Conservation (phyloP, 2,329 filamentous ascomycete genomes). For the Elsinoe arachidis region DNA sequence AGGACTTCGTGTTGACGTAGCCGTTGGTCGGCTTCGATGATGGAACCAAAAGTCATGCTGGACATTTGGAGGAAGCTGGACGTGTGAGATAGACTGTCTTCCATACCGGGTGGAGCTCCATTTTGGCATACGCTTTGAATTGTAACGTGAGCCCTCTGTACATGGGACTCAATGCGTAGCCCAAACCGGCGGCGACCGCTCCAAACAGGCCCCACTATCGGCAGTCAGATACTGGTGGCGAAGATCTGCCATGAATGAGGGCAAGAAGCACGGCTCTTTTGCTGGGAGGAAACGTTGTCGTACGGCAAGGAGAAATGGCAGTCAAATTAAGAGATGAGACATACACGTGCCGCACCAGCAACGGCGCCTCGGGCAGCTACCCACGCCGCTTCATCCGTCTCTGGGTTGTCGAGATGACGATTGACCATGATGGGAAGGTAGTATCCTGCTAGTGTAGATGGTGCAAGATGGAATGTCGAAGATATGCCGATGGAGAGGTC, state of each 20-base stretch:
- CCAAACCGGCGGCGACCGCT: slow-evolving; percentile 53
- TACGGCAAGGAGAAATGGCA: neutral
- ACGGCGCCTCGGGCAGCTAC: slow-evolving; percentile 60
- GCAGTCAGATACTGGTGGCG: neutral
- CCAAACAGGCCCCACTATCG: slow-evolving; percentile 58
- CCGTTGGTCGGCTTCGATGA: slow-evolving; percentile 64
- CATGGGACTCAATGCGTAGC: slow-evolving; percentile 57
- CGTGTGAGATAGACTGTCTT: neutral
- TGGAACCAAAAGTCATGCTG: slow-evolving; percentile 71
- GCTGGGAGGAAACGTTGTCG: neutral
- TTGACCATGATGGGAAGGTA: neutral
- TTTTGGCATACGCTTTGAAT: slow-evolving; percentile 60
- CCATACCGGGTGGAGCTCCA: neutral
- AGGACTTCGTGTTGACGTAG: slow-evolving; percentile 59
- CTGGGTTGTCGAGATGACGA: slow-evolving; percentile 51
- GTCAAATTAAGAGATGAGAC: slow-evolving; percentile 16
- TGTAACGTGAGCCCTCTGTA: slow-evolving; percentile 66
- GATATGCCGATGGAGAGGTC: neutral
- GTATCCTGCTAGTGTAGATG: neutral
- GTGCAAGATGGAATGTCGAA: neutral
- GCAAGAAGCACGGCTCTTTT: neutral
- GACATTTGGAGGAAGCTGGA: slow-evolving; percentile 72
- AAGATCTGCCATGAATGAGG: slow-evolving; percentile 1
- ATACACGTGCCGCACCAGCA: slow-evolving; percentile 56
- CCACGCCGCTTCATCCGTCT: slow-evolving; percentile 62